Evolutionary conservation across 176 grass and related monocot genomes (phyloP).

Genomic region (Elymus sibiricus): DNA sequence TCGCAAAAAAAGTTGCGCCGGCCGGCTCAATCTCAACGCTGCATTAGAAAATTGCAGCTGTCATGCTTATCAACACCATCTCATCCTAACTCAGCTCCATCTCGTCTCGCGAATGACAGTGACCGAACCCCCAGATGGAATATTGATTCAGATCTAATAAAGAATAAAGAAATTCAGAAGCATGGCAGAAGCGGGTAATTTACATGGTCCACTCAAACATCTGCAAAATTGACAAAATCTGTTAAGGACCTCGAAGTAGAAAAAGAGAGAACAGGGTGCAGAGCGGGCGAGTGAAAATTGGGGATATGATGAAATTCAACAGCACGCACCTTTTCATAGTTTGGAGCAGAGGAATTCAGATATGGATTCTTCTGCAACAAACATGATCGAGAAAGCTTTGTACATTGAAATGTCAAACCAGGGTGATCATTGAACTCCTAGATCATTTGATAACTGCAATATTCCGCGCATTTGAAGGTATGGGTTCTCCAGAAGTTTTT

Average conservation of each 20-base stretch:
- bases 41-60: conserved; percentile 63
- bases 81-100: conserved; percentile 23
- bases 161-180: conserved; percentile 41
- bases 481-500: conserved; percentile 98
- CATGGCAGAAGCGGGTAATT: conserved; percentile 44
- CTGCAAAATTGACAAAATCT: conserved; percentile 28
- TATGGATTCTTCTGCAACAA: conserved; percentile 38
- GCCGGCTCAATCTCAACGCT: conserved; percentile 36
- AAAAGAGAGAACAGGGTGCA: background rate
- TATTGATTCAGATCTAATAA: conserved; percentile 45
- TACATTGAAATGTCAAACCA: conserved; percentile 19
- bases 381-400: conserved; percentile 29
- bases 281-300: background rate
- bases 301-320: background rate
- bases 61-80: conserved; percentile 17
- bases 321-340: conserved; percentile 20
- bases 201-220: conserved; percentile 56
- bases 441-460: conserved; percentile 84
- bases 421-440: conserved; percentile 65
- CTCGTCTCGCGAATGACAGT: conserved; percentile 24
- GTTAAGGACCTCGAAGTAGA: background rate
- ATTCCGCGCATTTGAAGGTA: conserved; percentile 99
- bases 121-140: conserved; percentile 19
- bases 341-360: conserved; percentile 22
- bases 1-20: conserved; percentile 45